Evolutionary conservation across 2,329 filamentous ascomycete species (phyloP).

Genomic region (Ceratocystis destructans): DNA sequence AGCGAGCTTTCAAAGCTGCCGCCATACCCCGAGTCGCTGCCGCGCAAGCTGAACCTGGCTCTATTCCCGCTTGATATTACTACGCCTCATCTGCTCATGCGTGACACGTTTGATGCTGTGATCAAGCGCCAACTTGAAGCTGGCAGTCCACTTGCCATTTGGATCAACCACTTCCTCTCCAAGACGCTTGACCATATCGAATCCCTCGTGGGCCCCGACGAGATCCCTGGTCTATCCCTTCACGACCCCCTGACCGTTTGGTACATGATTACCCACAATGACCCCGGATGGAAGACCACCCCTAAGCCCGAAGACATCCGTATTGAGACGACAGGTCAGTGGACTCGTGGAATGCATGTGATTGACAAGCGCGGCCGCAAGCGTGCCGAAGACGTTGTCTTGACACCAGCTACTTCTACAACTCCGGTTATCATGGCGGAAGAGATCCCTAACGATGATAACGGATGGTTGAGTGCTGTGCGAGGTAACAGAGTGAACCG

Average conservation of each 20-base stretch:
- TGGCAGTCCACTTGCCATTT: conserved; percentile 59
- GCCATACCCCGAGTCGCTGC: conserved; percentile 50
- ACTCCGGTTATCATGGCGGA: conserved; percentile 30
- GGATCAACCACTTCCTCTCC: conserved; percentile 58
- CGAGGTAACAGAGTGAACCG: conserved; percentile 71
- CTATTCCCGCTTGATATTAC: conserved; percentile 70
- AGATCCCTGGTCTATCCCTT: conserved; percentile 48
- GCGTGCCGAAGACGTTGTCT: conserved; percentile 32
- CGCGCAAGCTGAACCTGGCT: conserved; percentile 49
- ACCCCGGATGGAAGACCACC: conserved; percentile 44
- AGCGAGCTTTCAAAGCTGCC: conserved; percentile 37
- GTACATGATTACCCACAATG: conserved; percentile 54
- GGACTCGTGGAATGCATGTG: conserved; percentile 85
- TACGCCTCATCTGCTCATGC: conserved; percentile 51
- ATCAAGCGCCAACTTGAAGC: conserved; percentile 42
- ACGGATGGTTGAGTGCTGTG: conserved; percentile 57
- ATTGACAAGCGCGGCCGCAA: conserved; percentile 57
- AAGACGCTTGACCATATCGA: conserved; percentile 58
- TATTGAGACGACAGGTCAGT: conserved; percentile 81
- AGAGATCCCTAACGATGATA: conserved; percentile 54
- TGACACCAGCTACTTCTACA: conserved; percentile 30
- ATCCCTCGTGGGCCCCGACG: conserved; percentile 43
- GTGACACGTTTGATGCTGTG: conserved; percentile 42
- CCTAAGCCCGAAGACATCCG: conserved; percentile 64
- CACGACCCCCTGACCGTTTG: conserved; percentile 70